Conservation (phyloP, 2,329 filamentous ascomycete genomes). For the Claviceps sp. region DNA sequence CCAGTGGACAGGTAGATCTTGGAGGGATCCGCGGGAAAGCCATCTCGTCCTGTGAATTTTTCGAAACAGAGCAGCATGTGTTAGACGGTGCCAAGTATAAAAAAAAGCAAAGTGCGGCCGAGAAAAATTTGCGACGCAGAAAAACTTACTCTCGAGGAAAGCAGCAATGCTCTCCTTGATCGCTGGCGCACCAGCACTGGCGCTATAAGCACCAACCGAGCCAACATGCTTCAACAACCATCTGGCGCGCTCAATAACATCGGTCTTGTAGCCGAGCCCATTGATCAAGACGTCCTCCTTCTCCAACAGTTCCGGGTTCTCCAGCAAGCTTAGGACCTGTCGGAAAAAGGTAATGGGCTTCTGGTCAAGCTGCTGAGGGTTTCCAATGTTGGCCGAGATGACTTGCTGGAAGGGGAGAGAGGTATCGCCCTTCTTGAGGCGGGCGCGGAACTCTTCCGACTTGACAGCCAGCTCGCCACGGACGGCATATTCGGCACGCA, state of each 20-base stretch:
- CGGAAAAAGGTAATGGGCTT: constrained; percentile 99
- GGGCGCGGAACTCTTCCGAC: constrained; percentile 78
- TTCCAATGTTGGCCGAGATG: constrained; percentile 96
- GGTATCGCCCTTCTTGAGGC: constrained; percentile 45
- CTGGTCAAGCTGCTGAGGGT: constrained; percentile 97
- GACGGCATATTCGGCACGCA: constrained; percentile 86
- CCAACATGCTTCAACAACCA: constrained; percentile 70
- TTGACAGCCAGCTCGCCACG: constrained; percentile 89
- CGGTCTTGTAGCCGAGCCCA: constrained; percentile 71
- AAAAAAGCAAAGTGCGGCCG: not conserved
- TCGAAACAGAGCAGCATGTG: not conserved
- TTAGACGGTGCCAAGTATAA: not conserved
- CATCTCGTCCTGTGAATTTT: constrained; percentile 54
- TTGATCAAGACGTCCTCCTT: constrained; percentile 67
- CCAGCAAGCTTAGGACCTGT: constrained; percentile 83
- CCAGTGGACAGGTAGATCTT: constrained; percentile 85
- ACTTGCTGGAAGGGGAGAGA: constrained; percentile 73
- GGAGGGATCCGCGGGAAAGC: constrained; percentile 65
- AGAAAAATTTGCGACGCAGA: too few relatives aligned
- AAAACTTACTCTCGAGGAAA: constrained; percentile 71
- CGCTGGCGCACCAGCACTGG: constrained; percentile 74
- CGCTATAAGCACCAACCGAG: constrained; percentile 92
- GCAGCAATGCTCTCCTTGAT: constrained; percentile 83
- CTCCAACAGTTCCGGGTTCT: constrained; percentile 76
- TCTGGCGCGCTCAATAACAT: constrained; percentile 75